Evolutionary conservation across 192 early-diverging fungal genomes (phyloP), one percentile per base, ranked within the genome.

Genomic region (Entomortierella beljakovae): DNA sequence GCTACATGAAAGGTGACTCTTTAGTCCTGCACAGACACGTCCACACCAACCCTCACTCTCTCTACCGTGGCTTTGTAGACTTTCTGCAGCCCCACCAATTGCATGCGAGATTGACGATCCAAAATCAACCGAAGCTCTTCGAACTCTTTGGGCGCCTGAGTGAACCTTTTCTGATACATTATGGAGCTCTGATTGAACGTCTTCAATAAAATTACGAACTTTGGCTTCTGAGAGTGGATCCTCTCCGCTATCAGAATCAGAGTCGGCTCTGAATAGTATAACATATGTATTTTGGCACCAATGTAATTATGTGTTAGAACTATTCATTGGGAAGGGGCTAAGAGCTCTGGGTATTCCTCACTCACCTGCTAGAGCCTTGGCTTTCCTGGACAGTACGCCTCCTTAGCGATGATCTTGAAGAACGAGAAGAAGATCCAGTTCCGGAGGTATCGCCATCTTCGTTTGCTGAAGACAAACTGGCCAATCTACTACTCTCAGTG

Each of bases 211-310:
- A 6, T 61, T 54, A 40, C 62, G 46, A 16, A 68, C 72, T 11
- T 63, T 64, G 6, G 67, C 42, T 58, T 68, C 72, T 16, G 64
- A 56, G 0, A 76, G n/a, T n/a, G 62, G 61, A 10, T 63, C 71
- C 4, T 73, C 71, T 22, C 34, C 34, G 31, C 71, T 73, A 0
- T 65, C 62, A 1, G 60, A 49, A 28, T 62, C 70, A 6, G 61
- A 64, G 1, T 34, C 61, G 53, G 35, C 29, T 57, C 65, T 68
- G 57, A 33, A 51, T 22, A 43, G 18, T 43, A 43, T 13, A 43
- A 23, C 23, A 3, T 25, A 16, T 1, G 23, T 25, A 53, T 0
- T n/a, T n/a, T n/a, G n/a, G n/a, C n/a, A 16, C 10, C 18, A 23
- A 53, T 22, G 23, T 11, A 23, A 25, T 23, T 53, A 25, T 25